Conservation (phyloP, 2,329 filamentous ascomycete species). For the Diaporthe helianthi region DNA sequence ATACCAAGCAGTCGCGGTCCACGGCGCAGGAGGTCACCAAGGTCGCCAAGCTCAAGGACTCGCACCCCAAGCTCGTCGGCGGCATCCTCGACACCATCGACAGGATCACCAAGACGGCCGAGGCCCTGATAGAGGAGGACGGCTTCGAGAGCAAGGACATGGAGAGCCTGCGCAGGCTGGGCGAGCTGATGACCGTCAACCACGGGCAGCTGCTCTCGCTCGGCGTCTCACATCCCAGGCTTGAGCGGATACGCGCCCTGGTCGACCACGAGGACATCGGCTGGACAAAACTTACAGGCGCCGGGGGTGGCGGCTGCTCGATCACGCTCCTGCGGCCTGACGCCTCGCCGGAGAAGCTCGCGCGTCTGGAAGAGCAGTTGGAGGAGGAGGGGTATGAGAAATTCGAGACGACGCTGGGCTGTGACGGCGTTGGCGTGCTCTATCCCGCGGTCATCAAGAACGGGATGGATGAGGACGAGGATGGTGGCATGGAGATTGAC, state of each 20-base stretch:
- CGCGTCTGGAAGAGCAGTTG: constrained; percentile 69
- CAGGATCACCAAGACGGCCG: constrained; percentile 65
- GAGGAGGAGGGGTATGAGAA: constrained; percentile 77
- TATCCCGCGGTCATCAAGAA: constrained; percentile 93
- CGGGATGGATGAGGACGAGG: constrained; percentile 75
- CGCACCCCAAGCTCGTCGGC: constrained; percentile 79
- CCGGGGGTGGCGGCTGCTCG: constrained; percentile 93
- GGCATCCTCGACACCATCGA: constrained; percentile 88
- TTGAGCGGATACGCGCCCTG: constrained; percentile 90
- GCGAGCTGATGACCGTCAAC: constrained; percentile 91
- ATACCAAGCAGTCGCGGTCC: constrained; percentile 87
- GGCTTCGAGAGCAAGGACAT: constrained; percentile 72
- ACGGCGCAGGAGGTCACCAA: constrained; percentile 87
- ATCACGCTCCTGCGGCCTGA: constrained; percentile 86
- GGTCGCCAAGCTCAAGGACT: constrained; percentile 74
- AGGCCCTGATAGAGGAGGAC: constrained; percentile 61
- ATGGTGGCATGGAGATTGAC: constrained; percentile 91
- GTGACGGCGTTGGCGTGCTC: constrained; percentile 91
- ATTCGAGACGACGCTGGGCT: constrained; percentile 89
- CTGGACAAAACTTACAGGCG: constrained; percentile 97
- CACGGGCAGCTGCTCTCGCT: constrained; percentile 90
- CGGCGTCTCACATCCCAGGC: constrained; percentile 90
- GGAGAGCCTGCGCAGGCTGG: constrained; percentile 73
- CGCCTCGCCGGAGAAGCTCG: constrained; percentile 61
- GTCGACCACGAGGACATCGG: constrained; percentile 89